phyloP scores from a whole-genome alignment of 331 rosid genomes.

The Saraca asoca region DNA sequence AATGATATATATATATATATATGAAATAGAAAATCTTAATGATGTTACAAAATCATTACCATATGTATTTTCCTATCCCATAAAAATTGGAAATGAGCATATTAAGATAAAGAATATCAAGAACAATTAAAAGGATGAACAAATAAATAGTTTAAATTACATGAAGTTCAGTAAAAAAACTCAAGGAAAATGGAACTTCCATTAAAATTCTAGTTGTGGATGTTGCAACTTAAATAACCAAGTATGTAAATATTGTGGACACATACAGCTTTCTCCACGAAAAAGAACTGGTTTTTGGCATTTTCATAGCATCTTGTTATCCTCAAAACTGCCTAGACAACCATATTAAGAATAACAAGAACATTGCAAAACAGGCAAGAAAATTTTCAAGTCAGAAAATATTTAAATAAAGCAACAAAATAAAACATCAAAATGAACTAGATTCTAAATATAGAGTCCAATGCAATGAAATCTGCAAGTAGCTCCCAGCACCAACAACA shows the following conservation, averaged over 20 bases:
- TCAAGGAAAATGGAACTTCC: too few relatives aligned
- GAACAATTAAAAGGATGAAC: not conserved
- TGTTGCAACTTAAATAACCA: conserved; percentile 25
- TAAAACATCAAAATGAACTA: conserved; percentile 30
- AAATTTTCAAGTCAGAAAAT: conserved; percentile 32
- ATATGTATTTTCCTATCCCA: conserved; percentile 31
- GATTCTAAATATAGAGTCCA: conserved; percentile 29
- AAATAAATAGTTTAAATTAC: conserved; percentile 13
- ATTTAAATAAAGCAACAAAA: conserved; percentile 27
- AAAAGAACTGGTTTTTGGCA: conserved; percentile 66
- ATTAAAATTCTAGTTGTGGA: not conserved
- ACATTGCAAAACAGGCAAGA: conserved; percentile 65
- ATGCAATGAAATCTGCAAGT: conserved; percentile 32
- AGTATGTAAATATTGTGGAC: conserved; percentile 14
- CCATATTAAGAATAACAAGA: conserved; percentile 87
- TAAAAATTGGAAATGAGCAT: conserved; percentile 12
- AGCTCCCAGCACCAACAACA: conserved; percentile 99
- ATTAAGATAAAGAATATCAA: conserved; percentile 17
- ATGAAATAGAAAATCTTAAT: conserved; percentile 10
- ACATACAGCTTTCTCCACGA: conserved; percentile 85
- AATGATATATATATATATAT: conserved; percentile 10
- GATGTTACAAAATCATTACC: conserved; percentile 20
- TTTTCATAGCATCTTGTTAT: conserved; percentile 63
- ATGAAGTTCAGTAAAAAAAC: conserved; percentile 5
- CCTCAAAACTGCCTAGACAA: conserved; percentile 75